Percentiles rank a stretch among this genome's conserved stretches.
Evolutionary conservation across 345 rosid genomes (phyloP).

Genomic region (Atalantia buxifolia): DNA sequence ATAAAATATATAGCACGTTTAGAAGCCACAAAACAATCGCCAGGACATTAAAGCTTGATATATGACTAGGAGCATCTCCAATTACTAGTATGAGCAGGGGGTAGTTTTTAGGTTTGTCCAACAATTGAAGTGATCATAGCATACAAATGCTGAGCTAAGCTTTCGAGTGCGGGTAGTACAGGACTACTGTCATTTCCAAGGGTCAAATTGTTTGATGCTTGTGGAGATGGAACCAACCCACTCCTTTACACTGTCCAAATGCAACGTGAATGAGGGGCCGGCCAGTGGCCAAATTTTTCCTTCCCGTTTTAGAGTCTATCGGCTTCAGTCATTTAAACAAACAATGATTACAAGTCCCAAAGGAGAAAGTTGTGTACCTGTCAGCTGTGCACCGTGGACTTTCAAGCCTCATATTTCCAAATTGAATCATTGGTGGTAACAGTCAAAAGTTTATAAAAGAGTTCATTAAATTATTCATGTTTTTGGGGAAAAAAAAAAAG

Average conservation of each 20-base stretch:
- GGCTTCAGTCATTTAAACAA: too few species aligned
- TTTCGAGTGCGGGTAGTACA: too few species aligned
- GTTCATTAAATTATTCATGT: too few species aligned
- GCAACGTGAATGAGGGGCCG: too few species aligned
- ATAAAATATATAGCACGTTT: not conserved
- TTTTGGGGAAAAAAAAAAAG: too few species aligned
- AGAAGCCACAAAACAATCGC: not conserved
- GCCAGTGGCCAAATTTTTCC: not conserved
- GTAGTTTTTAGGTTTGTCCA: too few species aligned
- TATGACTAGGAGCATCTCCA: not conserved
- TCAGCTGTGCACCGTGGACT: not conserved
- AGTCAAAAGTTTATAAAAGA: not conserved
- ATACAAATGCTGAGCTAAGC: too few species aligned
- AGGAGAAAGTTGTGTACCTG: not conserved
- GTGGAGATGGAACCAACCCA: conserved; percentile 12
- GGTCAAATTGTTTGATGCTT: not conserved
- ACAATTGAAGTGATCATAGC: too few species aligned
- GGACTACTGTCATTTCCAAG: not conserved
- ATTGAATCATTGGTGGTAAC: not conserved
- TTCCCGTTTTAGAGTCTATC: too few species aligned
- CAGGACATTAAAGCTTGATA: not conserved
- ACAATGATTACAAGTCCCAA: not conserved
- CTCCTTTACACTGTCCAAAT: not conserved
- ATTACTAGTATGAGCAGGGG: not conserved
- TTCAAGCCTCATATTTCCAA: not conserved